Evolutionary conservation across 805 yeast species (phyloP).

Genomic region (Kazachstania kunashirensis): DNA sequence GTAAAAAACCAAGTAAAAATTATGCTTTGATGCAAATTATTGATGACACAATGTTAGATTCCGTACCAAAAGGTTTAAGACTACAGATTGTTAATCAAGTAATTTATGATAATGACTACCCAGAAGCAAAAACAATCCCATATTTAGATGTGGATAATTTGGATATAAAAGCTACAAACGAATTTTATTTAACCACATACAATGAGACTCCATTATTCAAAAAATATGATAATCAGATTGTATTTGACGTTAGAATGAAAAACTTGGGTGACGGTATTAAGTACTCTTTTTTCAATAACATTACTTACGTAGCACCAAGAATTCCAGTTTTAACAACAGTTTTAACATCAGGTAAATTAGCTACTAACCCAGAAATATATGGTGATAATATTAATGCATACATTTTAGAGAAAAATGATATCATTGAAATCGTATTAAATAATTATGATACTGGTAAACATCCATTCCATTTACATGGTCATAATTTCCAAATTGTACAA

Average conservation of each 20-base stretch:
- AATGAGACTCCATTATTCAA: slow-evolving; percentile 41
- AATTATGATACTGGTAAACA: slow-evolving; percentile 74
- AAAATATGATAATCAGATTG: slow-evolving; percentile 54
- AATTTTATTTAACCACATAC: slow-evolving; percentile 29
- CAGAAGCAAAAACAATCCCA: slow-evolving; percentile 11
- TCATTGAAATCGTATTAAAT: slow-evolving; percentile 67
- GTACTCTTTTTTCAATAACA: slow-evolving; percentile 66
- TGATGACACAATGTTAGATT: slow-evolving; percentile 62
- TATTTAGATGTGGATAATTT: slow-evolving; percentile 18
- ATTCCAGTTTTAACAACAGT: slow-evolving; percentile 63
- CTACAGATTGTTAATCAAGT: slow-evolving; percentile 47
- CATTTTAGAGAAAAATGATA: slow-evolving; percentile 49
- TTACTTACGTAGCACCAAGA: slow-evolving; percentile 55
- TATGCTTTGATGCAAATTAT: slow-evolving; percentile 53
- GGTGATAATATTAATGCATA: slow-evolving; percentile 61
- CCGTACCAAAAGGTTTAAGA: slow-evolving; percentile 48
- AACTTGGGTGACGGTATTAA: slow-evolving; percentile 65
- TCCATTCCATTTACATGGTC: slow-evolving; percentile 75
- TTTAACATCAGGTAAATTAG: slow-evolving; percentile 47
- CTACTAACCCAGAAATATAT: slow-evolving; percentile 52
- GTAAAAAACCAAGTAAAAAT: slow-evolving; percentile 34
- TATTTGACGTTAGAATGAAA: slow-evolving; percentile 52
- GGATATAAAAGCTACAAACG: slow-evolving; percentile 21
- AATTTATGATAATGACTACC: slow-evolving; percentile 35
- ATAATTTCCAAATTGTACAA: slow-evolving; percentile 52